Evolutionary conservation across 176 grass and related monocot genomes (phyloP).

Genomic region (Eleusine indica): DNA sequence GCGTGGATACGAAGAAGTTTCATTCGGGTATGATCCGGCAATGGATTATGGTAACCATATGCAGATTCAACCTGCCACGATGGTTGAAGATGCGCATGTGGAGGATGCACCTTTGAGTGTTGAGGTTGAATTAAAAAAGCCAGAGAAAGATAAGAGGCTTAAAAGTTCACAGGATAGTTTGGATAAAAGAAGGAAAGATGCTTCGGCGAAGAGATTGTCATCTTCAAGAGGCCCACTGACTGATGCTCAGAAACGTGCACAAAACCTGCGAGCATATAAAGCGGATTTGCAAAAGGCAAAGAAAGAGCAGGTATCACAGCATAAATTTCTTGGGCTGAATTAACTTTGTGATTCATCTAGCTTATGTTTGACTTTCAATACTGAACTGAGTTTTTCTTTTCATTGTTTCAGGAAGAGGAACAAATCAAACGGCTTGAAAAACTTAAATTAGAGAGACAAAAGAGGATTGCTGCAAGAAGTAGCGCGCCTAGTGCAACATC

Average conservation of each 20-base stretch:
- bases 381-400: neutral
- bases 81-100: slow-evolving; percentile 45
- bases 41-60: slow-evolving; percentile 81
- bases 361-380: neutral
- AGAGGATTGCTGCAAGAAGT: slow-evolving; percentile 83
- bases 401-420: slow-evolving; percentile 76
- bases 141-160: slow-evolving; percentile 70
- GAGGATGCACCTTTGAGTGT: slow-evolving; percentile 49
- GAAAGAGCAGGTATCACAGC: slow-evolving; percentile 78
- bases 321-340: slow-evolving; percentile 11
- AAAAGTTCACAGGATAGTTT: slow-evolving; percentile 64
- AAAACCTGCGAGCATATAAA: slow-evolving; percentile 80
- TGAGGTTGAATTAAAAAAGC: slow-evolving; percentile 57
- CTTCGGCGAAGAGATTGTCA: slow-evolving; percentile 51
- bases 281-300: slow-evolving; percentile 88
- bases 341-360: slow-evolving; percentile 21
- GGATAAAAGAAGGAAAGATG: slow-evolving; percentile 82
- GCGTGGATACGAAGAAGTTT: slow-evolving; percentile 58
- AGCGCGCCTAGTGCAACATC: slow-evolving; percentile 42
- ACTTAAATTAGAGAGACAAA: slow-evolving; percentile 91
- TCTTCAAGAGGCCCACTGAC: slow-evolving; percentile 57
- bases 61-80: slow-evolving; percentile 50
- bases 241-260: slow-evolving; percentile 91
- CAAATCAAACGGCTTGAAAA: slow-evolving; percentile 81
- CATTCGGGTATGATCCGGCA: slow-evolving; percentile 81